Evolutionary conservation across 176 grass and related monocot species (phyloP).

Genomic region (Hsuehochloa calcarea): DNA sequence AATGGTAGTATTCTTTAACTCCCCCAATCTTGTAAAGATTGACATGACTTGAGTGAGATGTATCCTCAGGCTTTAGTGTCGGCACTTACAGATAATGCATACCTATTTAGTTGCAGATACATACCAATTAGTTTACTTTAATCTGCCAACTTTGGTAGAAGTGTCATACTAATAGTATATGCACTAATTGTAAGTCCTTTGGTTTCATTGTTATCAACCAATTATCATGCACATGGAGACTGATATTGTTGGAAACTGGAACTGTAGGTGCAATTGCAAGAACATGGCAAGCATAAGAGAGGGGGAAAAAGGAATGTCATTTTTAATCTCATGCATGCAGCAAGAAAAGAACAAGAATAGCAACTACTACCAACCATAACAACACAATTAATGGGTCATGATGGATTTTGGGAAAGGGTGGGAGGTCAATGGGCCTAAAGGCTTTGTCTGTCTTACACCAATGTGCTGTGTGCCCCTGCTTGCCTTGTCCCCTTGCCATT

Average conservation of each 20-base stretch:
- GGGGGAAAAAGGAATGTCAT: too few species aligned
- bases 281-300: slow-evolving; percentile 7
- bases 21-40: slow-evolving; percentile 11
- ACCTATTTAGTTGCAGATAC: not conserved
- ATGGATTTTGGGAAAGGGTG: slow-evolving; percentile 46
- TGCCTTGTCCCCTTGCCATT: slow-evolving; percentile 34
- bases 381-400: slow-evolving; percentile 81
- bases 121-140: not conserved
- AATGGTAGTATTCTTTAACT: slow-evolving; percentile 23
- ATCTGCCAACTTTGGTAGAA: not conserved
- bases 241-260: not conserved
- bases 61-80: slow-evolving; percentile 1
- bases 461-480: slow-evolving; percentile 38
- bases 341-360: slow-evolving; percentile 33
- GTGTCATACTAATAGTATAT: not conserved
- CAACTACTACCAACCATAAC: slow-evolving; percentile 29
- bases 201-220: not conserved
- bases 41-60: slow-evolving; percentile 31
- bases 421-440: slow-evolving; percentile 60
- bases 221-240: not conserved
- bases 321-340: not conserved
- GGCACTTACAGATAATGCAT: slow-evolving; percentile 17
- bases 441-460: slow-evolving; percentile 46
- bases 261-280: slow-evolving; percentile 8
- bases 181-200: not conserved